phyloP scores from a whole-genome alignment of 2,329 filamentous ascomycete species.

The Claviceps quebecensis region DNA sequence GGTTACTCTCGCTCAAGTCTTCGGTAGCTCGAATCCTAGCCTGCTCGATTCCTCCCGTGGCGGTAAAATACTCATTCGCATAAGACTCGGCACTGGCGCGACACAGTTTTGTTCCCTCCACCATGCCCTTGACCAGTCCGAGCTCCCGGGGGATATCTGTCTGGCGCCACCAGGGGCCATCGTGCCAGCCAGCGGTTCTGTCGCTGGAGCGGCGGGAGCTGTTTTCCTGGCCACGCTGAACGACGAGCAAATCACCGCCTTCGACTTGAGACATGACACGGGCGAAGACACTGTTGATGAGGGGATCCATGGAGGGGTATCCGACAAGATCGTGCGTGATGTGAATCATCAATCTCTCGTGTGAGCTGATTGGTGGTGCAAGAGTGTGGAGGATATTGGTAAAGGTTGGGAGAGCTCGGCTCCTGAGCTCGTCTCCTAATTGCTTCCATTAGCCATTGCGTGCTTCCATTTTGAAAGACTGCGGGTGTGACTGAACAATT shows the following conservation, averaged over 20 bases:
- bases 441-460: neutral
- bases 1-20: conserved; percentile 68
- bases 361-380: conserved; percentile 88
- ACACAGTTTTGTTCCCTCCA: conserved; percentile 82
- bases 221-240: conserved; percentile 84
- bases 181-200: conserved; percentile 60
- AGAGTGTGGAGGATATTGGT: conserved; percentile 90
- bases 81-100: conserved; percentile 82
- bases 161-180: conserved; percentile 93
- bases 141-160: conserved; percentile 57
- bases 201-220: conserved; percentile 50
- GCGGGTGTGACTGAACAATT: neutral
- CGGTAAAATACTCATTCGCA: conserved; percentile 68
- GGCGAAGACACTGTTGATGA: conserved; percentile 83
- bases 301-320: conserved; percentile 85
- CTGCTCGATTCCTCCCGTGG: conserved; percentile 63
- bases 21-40: conserved; percentile 70
- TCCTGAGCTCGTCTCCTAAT: conserved; percentile 71
- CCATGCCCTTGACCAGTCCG: conserved; percentile 63
- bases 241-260: conserved; percentile 83
- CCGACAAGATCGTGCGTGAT: conserved; percentile 91
- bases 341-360: conserved; percentile 93
- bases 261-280: conserved; percentile 99
- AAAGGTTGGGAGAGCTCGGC: conserved; percentile 83
- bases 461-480: neutral